phyloP scores from a whole-genome alignment of 2,329 filamentous ascomycete species.

The Cryphonectria parasitica region DNA sequence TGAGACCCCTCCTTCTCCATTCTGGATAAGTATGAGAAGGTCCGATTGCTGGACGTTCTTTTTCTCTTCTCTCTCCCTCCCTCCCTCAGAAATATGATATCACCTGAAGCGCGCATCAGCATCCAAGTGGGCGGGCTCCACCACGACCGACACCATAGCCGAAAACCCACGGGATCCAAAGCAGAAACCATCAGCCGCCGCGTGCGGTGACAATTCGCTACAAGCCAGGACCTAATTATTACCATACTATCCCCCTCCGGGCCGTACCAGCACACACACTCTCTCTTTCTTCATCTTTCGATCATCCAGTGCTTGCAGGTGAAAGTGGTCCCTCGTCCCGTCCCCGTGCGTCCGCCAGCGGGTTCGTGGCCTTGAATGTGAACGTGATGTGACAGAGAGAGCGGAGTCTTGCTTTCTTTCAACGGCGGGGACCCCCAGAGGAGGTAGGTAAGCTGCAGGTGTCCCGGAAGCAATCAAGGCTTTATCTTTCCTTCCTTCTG shows the following conservation, averaged over 20 bases:
- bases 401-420: not conserved
- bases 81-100: not conserved
- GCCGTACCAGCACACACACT: not conserved
- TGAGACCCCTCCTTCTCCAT: not conserved
- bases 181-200: slow-evolving; percentile 12
- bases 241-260: not conserved
- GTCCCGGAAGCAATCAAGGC: not conserved
- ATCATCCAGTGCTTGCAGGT: not conserved
- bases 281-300: not conserved
- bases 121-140: slow-evolving; percentile 13
- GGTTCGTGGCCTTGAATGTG: not conserved
- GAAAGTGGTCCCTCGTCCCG: not conserved
- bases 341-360: not conserved
- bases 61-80: not conserved
- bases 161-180: not conserved
- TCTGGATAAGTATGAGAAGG: not conserved
- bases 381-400: not conserved
- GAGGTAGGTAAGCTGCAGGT: not conserved
- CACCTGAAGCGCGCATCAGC: slow-evolving; percentile 10
- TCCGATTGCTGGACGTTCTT: not conserved
- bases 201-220: slow-evolving; percentile 5
- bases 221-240: not conserved
- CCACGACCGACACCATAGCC: slow-evolving; percentile 1
- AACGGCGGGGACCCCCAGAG: not conserved
- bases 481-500: not conserved